Evolutionary conservation across 352 stramenopile genomes (phyloP), one percentile per base, ranked within the genome.

Genomic region (Globisporangium alternatum): DNA sequence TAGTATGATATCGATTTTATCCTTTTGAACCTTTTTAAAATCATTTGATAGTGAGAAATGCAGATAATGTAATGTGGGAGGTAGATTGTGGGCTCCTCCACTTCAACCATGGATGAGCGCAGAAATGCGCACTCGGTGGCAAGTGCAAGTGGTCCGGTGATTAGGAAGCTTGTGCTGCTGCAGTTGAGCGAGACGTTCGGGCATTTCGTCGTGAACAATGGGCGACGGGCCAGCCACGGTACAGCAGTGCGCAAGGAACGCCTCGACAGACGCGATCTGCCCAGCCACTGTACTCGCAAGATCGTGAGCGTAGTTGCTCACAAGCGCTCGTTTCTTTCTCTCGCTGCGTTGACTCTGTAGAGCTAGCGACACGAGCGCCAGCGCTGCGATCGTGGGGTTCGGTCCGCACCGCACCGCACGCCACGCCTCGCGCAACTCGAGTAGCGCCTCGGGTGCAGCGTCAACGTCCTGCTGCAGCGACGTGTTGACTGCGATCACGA

Each of bases 121-220:
- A 21, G 62, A 68, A 25, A 68, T 68, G 62, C 62, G 62, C 25
- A 68, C 62, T 31, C 62, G 45, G 28, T 68, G 28, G 35, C 62
- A 68, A 21, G 62, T 48, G 55, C 45, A 67, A 5, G 25, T n/a
- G 17, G 41, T 41, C n/a, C 48, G 19, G 19, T 15, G 17, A 22
- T 21, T 25, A 19, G 12, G 33, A 4, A 25, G 22, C 33, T 31
- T 13, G 25, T 37, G 3, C 12, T 54, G 47, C 15, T 33, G 48
- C 5, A 37, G 48, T 12, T 55, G 22, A 13, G 19, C 19, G 19
- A 58, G 31, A 10, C 2, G 2, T 4, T 22, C 53, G 12, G 25
- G 53, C 53, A 21, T 9, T 2, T 2, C 35, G 19, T 55, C 25
- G 2, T 37, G 48, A 37, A 28, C 49, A 25, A 17, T 25, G 49